Percentiles rank a stretch among this genome's conserved stretches.
Evolutionary conservation across 768 basidiomycete genomes (phyloP).

Genomic region (Tylopilus sp.): DNA sequence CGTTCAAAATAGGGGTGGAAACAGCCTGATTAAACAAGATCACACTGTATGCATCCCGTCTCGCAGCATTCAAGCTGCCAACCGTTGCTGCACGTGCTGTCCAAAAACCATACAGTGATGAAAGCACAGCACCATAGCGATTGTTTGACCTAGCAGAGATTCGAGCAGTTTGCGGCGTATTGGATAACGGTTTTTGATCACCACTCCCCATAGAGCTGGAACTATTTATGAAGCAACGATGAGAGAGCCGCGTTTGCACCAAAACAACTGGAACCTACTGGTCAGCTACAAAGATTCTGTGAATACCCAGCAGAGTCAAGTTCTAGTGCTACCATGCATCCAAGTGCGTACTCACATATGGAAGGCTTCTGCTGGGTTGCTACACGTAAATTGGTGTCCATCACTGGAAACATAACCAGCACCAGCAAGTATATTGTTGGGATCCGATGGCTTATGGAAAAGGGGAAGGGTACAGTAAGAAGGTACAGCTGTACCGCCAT

Average conservation of each 20-base stretch:
- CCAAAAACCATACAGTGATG: slow-evolving; percentile 57
- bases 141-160: too few species aligned
- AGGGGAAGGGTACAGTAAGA: slow-evolving; percentile 24
- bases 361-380: slow-evolving; percentile 32
- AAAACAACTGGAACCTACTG: too few species aligned
- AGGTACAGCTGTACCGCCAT: slow-evolving; percentile 39
- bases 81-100: slow-evolving; percentile 42
- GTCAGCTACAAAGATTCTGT: too few species aligned
- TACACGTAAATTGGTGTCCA: too few species aligned
- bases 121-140: slow-evolving; percentile 18
- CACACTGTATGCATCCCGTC: slow-evolving; percentile 51
- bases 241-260: neutral
- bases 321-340: too few species aligned
- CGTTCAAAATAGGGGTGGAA: slow-evolving; percentile 36
- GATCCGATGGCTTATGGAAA: slow-evolving; percentile 22
- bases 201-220: slow-evolving; percentile 47
- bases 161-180: too few species aligned
- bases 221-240: slow-evolving; percentile 24
- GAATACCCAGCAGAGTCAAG: too few species aligned
- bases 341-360: slow-evolving; percentile 49
- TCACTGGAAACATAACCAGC: slow-evolving; percentile 44
- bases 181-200: slow-evolving; percentile 4
- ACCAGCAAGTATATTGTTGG: slow-evolving; percentile 23
- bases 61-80: slow-evolving; percentile 22
- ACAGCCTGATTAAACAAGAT: slow-evolving; percentile 36